phyloP scores from a whole-genome alignment of 2,329 filamentous ascomycete genomes.

The Cladosporium sp. region DNA sequence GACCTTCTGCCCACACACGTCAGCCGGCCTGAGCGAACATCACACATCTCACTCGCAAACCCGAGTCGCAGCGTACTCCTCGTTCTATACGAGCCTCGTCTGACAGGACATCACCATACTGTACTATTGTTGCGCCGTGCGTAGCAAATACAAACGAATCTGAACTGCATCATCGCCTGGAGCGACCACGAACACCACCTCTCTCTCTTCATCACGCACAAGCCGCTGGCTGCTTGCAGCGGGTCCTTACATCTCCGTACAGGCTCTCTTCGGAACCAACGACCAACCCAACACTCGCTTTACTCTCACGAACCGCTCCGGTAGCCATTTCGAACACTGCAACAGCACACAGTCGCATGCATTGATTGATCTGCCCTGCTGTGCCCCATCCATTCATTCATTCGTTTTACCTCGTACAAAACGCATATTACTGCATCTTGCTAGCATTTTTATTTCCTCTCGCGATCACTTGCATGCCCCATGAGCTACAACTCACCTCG shows the following conservation, averaged over 20 bases:
- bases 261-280: background rate
- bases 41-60: background rate
- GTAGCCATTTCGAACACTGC: conserved; percentile 5
- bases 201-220: background rate
- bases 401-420: conserved; percentile 2
- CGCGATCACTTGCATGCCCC: conserved; percentile 10
- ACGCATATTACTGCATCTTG: background rate
- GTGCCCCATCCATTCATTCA: conserved; percentile 4
- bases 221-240: background rate
- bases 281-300: conserved; percentile 4
- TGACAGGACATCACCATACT: background rate
- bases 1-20: conserved; percentile 2
- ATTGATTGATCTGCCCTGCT: conserved; percentile 9
- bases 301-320: conserved; percentile 1
- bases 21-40: conserved; percentile 6
- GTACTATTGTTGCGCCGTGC: conserved; percentile 1
- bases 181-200: background rate
- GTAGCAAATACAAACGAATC: background rate
- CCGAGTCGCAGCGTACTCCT: background rate
- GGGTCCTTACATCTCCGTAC: conserved; percentile 6
- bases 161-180: conserved; percentile 2
- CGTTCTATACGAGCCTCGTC: background rate
- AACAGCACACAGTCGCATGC: conserved; percentile 7
- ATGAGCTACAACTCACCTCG: conserved; percentile 8
- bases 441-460: background rate